Conservation (phyloP, 2,329 filamentous ascomycete species). For the Coniochaeta sp. region DNA sequence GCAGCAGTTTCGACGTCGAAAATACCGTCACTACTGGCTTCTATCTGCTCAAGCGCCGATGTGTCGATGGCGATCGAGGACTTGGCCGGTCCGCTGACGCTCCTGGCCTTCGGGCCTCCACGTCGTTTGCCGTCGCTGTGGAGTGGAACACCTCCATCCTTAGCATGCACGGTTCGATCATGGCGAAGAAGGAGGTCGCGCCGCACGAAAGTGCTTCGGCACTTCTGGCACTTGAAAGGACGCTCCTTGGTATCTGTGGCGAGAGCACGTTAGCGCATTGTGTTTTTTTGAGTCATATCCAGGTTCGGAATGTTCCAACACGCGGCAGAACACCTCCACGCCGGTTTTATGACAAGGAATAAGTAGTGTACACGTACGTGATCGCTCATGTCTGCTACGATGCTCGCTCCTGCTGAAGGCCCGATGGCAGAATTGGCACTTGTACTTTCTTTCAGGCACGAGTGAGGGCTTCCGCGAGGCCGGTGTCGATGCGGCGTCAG, state of each 20-base stretch:
- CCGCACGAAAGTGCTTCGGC: conserved; percentile 94
- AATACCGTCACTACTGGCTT: conserved; percentile 81
- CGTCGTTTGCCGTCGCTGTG: conserved; percentile 92
- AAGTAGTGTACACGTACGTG: conserved; percentile 72
- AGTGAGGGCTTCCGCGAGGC: conserved; percentile 68
- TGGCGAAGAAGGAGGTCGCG: conserved; percentile 93
- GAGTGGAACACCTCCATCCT: conserved; percentile 89
- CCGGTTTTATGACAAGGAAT: not conserved
- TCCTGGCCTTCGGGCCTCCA: conserved; percentile 60
- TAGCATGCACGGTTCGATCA: conserved; percentile 96
- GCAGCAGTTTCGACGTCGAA: conserved; percentile 96
- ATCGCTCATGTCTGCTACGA: conserved; percentile 91
- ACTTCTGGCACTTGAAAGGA: conserved; percentile 98
- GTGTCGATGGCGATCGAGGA: conserved; percentile 75
- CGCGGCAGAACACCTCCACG: not conserved
- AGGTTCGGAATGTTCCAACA: not conserved
- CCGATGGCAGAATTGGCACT: conserved; percentile 97
- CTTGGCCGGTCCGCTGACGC: conserved; percentile 63
- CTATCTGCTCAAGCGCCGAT: conserved; percentile 83
- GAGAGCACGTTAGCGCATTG: conserved; percentile 4
- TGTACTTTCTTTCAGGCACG: conserved; percentile 95
- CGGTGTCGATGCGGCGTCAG: conserved; percentile 60
- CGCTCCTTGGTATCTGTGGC: conserved; percentile 89
- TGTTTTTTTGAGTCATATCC: not conserved
- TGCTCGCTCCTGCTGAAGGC: conserved; percentile 98